Conservation (phyloP, 805 yeast genomes). For the Pichia cephalocereana region DNA sequence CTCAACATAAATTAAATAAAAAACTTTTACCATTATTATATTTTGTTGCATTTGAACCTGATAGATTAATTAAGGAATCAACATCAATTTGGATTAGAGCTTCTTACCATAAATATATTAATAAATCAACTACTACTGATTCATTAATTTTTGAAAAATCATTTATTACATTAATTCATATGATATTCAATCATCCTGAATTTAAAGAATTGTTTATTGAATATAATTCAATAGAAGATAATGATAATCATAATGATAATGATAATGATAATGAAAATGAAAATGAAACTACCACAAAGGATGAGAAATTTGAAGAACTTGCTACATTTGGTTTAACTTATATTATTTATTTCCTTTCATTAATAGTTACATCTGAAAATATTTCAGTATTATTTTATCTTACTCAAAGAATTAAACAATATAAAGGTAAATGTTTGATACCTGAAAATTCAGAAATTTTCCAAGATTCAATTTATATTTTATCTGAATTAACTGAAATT, state of each 20-base stretch:
- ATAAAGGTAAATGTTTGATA: constrained; percentile 45
- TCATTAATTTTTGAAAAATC: constrained; percentile 55
- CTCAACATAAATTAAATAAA: constrained; percentile 47
- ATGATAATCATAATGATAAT: no score
- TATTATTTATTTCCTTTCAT: constrained; percentile 48
- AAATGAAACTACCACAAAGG: constrained; percentile 1
- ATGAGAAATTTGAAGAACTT: constrained; percentile 15
- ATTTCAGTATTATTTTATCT: constrained; percentile 66
- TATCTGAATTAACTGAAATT: constrained; percentile 69
- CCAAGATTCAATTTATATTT: constrained; percentile 36
- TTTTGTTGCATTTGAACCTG: constrained; percentile 73
- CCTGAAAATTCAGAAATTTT: constrained; percentile 19
- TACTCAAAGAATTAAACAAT: constrained; percentile 72
- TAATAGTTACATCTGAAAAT: constrained; percentile 56
- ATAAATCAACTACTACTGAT: constrained; percentile 19
- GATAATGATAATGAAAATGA: constrained; percentile 2
- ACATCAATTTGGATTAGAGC: constrained; percentile 67
- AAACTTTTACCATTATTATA: constrained; percentile 59
- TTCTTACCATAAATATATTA: constrained; percentile 31
- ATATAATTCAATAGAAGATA: constrained; percentile 7
- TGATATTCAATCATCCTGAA: constrained; percentile 68
- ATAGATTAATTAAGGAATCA: constrained; percentile 35
- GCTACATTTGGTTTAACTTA: constrained; percentile 49
- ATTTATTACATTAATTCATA: constrained; percentile 57
- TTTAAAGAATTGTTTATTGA: constrained; percentile 33